These are phyloP conservation scores for Linnemannia exigua DNA, from an alignment of 192 early-diverging fungal genomes.

Conservation along the genomic window DNA sequence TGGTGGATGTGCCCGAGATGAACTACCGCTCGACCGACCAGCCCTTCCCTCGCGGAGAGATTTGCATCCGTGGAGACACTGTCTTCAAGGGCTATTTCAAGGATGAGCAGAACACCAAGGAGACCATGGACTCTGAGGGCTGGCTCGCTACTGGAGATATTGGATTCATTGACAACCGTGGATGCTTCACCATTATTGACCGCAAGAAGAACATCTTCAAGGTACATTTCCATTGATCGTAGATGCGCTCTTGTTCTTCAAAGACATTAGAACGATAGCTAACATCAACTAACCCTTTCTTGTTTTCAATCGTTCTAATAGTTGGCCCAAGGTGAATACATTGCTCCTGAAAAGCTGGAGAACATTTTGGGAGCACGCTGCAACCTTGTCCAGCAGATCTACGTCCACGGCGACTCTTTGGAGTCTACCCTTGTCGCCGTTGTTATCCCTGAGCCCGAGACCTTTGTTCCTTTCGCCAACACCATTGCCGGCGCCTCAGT, in stretches of 20 bases:
- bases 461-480: constrained; percentile 62
- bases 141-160: constrained; percentile 94
- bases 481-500: constrained; percentile 42
- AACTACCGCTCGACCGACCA: constrained; percentile 81
- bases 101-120: constrained; percentile 83
- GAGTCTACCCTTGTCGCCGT: constrained; percentile 64
- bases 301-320: constrained; percentile 15
- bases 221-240: constrained; percentile 5
- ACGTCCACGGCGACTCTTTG: constrained; percentile 68
- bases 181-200: constrained; percentile 86
- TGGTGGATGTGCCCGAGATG: constrained; percentile 92
- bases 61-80: constrained; percentile 82
- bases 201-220: constrained; percentile 90
- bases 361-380: constrained; percentile 62
- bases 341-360: constrained; percentile 95
- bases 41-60: constrained; percentile 89
- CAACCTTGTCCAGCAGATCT: constrained; percentile 64
- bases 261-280: neutral
- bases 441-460: constrained; percentile 67
- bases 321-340: constrained; percentile 85
- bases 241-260: neutral
- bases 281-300: constrained; percentile 57
- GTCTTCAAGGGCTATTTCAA: constrained; percentile 90
- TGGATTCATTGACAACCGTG: constrained; percentile 76
- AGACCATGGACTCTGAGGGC: constrained; percentile 83